Conservation (phyloP, 441 rosid genomes). For the Erodium texanum region DNA sequence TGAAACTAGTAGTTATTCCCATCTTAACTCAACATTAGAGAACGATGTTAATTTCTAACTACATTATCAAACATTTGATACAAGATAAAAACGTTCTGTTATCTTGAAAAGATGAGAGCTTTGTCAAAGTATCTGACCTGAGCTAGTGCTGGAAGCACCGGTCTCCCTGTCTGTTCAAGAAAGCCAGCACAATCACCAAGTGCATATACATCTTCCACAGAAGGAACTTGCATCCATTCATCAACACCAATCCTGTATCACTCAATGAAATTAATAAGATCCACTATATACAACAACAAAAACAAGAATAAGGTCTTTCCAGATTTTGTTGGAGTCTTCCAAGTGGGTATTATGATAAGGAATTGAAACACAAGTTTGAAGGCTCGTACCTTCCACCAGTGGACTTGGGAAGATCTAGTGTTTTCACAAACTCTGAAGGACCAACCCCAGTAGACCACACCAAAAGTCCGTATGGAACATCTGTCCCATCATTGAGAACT, state of each 20-base stretch:
- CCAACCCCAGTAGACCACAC: conserved; percentile 98
- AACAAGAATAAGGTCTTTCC: background rate
- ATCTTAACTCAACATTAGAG: background rate
- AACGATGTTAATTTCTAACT: background rate
- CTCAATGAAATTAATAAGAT: conserved; percentile 4
- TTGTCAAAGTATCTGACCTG: conserved; percentile 38
- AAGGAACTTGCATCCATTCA: conserved; percentile 69
- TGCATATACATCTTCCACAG: conserved; percentile 74
- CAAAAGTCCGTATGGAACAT: conserved; percentile 74
- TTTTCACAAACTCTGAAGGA: conserved; percentile 65
- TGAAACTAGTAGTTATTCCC: no score
- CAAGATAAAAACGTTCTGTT: background rate
- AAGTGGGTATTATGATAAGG: no score
- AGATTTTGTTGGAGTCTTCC: no score
- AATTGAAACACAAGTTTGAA: background rate
- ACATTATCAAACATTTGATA: background rate
- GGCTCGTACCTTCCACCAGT: conserved; percentile 71
- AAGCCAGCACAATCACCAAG: conserved; percentile 90
- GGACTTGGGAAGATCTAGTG: conserved; percentile 67
- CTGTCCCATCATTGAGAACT: conserved; percentile 65
- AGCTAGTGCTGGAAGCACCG: conserved; percentile 86
- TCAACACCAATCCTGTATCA: conserved; percentile 63
- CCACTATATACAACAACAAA: background rate
- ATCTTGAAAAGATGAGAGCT: background rate
- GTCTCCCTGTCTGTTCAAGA: conserved; percentile 67